Evolutionary conservation across 129 eudicot genomes (phyloP).

Genomic region (Dittrichia graveolens): DNA sequence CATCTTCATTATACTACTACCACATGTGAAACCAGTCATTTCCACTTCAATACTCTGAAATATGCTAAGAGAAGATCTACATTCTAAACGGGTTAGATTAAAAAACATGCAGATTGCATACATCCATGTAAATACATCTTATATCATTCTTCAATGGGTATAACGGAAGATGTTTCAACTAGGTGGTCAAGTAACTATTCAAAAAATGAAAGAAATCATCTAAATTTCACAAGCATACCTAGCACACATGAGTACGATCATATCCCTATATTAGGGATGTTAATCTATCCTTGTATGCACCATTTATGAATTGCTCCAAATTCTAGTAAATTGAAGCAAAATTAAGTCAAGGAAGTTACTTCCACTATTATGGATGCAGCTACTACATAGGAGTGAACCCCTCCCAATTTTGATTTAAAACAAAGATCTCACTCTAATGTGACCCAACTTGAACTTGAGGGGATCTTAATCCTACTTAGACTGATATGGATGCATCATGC

Average conservation of each 20-base stretch:
- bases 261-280: not conserved
- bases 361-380: not conserved
- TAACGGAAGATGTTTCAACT: not conserved
- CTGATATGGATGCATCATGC: not conserved
- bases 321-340: not conserved
- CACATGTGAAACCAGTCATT: not conserved
- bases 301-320: not conserved
- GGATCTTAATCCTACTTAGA: no score
- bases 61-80: slow-evolving; percentile 9
- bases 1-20: slow-evolving; percentile 8
- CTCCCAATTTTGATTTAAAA: no score
- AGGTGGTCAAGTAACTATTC: slow-evolving; percentile 6
- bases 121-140: slow-evolving; percentile 1
- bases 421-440: no score
- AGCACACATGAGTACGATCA: not conserved
- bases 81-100: not conserved
- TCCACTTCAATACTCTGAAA: not conserved
- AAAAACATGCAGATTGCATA: slow-evolving; percentile 11
- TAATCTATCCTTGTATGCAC: not conserved
- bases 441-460: no score
- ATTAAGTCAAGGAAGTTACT: not conserved
- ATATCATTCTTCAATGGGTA: slow-evolving; percentile 2
- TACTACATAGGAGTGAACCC: not conserved
- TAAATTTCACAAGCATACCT: not conserved
- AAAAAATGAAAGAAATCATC: not conserved